Evolutionary conservation across 306 rosid species (phyloP).

Genomic region (Acmispon strigosus): DNA sequence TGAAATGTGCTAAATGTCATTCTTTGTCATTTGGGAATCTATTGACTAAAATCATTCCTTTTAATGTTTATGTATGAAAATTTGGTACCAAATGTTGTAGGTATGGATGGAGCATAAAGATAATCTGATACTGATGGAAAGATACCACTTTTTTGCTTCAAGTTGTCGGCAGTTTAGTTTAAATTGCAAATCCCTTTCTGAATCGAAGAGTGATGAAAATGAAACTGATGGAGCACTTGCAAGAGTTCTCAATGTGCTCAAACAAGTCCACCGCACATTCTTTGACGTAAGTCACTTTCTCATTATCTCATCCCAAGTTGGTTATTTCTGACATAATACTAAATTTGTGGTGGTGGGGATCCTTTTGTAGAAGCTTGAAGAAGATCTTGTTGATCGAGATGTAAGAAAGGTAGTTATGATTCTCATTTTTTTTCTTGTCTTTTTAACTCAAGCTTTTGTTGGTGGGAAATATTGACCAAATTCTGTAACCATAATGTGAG

Average conservation of each 20-base stretch:
- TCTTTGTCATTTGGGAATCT: slow-evolving; percentile 6
- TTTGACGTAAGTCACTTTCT: slow-evolving; percentile 48
- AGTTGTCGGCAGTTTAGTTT: slow-evolving; percentile 67
- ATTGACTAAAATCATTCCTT: neutral
- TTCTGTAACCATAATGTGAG: neutral
- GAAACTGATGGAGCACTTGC: slow-evolving; percentile 71
- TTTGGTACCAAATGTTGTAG: slow-evolving; percentile 32
- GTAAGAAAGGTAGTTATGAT: slow-evolving; percentile 48
- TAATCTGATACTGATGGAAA: slow-evolving; percentile 67
- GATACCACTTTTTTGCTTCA: slow-evolving; percentile 68
- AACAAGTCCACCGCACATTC: slow-evolving; percentile 50
- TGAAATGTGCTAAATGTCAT: neutral
- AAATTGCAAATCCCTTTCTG: slow-evolving; percentile 58
- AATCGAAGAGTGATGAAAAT: slow-evolving; percentile 57
- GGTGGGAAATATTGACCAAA: no score
- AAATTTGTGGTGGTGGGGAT: slow-evolving; percentile 8
- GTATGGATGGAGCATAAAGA: slow-evolving; percentile 75
- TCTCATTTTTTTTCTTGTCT: neutral
- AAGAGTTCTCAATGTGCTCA: slow-evolving; percentile 52
- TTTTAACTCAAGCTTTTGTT: neutral
- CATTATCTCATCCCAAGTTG: neutral
- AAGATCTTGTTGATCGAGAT: slow-evolving; percentile 45
- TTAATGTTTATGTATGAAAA: neutral
- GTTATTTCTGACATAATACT: slow-evolving; percentile 10
- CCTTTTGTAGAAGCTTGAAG: slow-evolving; percentile 46